Percentiles rank a stretch among this genome's conserved stretches.
Evolutionary conservation across 129 eudicot genomes (phyloP).

Genomic region (Silybum marianum): DNA sequence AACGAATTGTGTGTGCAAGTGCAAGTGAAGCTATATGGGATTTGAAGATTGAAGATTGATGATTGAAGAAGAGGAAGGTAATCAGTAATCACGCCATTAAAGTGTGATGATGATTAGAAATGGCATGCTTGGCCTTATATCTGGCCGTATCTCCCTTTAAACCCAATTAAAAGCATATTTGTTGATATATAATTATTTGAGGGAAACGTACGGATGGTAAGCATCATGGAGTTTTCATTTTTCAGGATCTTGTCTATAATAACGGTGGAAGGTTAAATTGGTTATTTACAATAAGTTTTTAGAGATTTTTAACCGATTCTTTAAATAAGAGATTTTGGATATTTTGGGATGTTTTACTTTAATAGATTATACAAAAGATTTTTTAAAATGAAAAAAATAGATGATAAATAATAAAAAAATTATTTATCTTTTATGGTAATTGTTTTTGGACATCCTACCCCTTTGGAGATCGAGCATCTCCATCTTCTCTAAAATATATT

Average conservation of each 20-base stretch:
- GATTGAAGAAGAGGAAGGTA: not conserved
- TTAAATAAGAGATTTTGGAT: too few species aligned
- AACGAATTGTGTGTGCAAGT: not conserved
- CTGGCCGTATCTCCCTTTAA: slow-evolving; percentile 8
- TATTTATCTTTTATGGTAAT: too few species aligned
- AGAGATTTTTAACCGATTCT: too few species aligned
- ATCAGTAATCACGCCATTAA: slow-evolving; percentile 35
- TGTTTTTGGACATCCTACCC: too few species aligned
- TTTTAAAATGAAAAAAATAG: too few species aligned
- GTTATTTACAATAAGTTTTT: too few species aligned
- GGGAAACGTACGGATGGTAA: not conserved
- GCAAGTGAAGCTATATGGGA: not conserved
- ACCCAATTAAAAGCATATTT: not conserved
- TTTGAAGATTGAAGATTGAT: not conserved
- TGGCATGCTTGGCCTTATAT: slow-evolving; percentile 32
- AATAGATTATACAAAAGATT: too few species aligned
- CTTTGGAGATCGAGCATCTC: too few species aligned
- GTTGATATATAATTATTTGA: too few species aligned
- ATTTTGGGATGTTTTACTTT: too few species aligned
- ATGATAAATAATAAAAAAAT: too few species aligned
- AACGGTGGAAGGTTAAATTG: not conserved
- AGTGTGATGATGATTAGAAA: slow-evolving; percentile 23
- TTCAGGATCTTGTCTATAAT: not conserved
- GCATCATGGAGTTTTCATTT: not conserved
- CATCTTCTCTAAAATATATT: too few species aligned